Conservation (phyloP, 768 basidiomycete genomes). For the Postia placenta region DNA sequence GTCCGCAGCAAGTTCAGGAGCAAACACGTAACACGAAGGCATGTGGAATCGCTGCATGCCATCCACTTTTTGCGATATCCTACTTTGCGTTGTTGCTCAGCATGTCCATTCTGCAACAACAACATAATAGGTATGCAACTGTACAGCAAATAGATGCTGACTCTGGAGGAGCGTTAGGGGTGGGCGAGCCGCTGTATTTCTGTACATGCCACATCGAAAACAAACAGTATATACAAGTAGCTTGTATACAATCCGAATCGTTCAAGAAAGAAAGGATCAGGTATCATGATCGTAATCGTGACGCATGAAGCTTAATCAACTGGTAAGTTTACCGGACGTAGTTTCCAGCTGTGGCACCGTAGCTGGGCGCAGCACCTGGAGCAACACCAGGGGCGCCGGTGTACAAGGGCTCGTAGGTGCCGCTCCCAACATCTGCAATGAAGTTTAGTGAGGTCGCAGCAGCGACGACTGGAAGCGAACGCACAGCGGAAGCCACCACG, state of each 20-base stretch:
- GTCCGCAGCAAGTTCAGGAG: too few species aligned
- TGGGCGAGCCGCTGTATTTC: too few species aligned
- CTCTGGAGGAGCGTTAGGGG: not conserved
- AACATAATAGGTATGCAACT: too few species aligned
- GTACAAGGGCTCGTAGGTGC: conserved; percentile 23
- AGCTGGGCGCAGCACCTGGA: conserved; percentile 16
- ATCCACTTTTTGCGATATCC: too few species aligned
- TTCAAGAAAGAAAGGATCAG: not conserved
- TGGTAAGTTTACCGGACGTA: conserved; percentile 15
- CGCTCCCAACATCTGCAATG: conserved; percentile 28
- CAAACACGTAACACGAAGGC: too few species aligned
- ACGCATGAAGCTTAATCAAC: not conserved
- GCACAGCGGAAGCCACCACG: conserved; percentile 69
- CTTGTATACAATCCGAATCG: too few species aligned
- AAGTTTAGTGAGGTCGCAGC: too few species aligned
- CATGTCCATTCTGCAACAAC: too few species aligned
- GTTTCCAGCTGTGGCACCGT: conserved; percentile 23
- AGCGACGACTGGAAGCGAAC: conserved; percentile 28
- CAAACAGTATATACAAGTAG: not conserved
- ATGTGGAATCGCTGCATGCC: too few species aligned
- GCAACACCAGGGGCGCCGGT: conserved; percentile 10
- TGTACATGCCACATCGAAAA: too few species aligned
- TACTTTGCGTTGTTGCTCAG: too few species aligned
- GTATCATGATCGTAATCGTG: not conserved
- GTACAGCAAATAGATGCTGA: not conserved